Evolutionary conservation across 1,284 basidiomycete genomes (phyloP), one percentile per base, ranked within the genome.

Genomic region (Porodaedalea pini): DNA sequence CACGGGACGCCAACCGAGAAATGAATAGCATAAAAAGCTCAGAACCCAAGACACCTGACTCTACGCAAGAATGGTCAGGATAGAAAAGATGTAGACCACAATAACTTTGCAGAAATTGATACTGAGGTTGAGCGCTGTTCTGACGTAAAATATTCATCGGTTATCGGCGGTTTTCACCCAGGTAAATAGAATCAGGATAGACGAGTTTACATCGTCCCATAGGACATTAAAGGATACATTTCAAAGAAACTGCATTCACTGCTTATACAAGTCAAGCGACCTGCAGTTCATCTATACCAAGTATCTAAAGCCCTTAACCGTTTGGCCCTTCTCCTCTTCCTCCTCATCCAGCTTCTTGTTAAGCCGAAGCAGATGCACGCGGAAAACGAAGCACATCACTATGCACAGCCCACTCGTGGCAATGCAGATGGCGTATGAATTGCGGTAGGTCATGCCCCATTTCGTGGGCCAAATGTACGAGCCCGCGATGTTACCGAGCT

Each of bases 401-500:
- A 87, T 80, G 19, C 71, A 69, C 41, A 77, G 60, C 0, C 71
- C 72, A 50, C 69, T 75, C 47, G 73, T 72, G 39, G 79, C 77
- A 67, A 81, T 78, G 68, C 81, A 82, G 51, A 83, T 80, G 5
- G 70, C 75, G 63, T 75, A 78, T 31, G 74, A 75, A 51, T 75
- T 65, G 49, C 68, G 64, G 63, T 77, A 78, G 2, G 70, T 69
- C 10, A 70, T 72, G 15, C 75, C 76, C 74, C 75, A 78, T 15
- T 36, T 60, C 48, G 62, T 69, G 15, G 72, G 74, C 75, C 75
- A 78, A 13, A 75, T 67, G 57, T 77, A 92, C 77, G 89, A 88
- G 64, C 90, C 88, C 50, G 80, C 71, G 43, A 91, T 76, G 67
- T 92, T 91, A 0, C 89, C 88, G 2, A 88, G 72, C 62, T 86